A percentile compares a stretch with the other conserved stretches of the same genome.
phyloP scores from a whole-genome alignment of 176 grass and related monocot genomes.

The Phragmites australis region DNA sequence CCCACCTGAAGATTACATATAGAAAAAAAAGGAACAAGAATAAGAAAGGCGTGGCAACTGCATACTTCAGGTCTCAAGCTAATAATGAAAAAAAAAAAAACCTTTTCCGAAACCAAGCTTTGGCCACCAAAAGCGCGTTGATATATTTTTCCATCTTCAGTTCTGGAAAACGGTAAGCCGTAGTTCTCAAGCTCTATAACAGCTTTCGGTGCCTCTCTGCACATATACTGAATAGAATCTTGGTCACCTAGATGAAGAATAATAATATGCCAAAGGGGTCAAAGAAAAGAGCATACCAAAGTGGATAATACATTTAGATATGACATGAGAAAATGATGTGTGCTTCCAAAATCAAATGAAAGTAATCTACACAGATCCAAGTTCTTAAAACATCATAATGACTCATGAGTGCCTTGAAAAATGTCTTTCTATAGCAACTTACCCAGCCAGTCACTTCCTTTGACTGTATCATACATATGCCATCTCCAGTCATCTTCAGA shows the following conservation, averaged over 20 bases:
- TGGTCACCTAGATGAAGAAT: conserved; percentile 71
- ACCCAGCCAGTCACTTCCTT: conserved; percentile 99
- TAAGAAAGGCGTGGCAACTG: not conserved
- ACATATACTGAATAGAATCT: conserved; percentile 99
- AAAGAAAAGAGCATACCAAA: not conserved
- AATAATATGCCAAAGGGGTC: not conserved
- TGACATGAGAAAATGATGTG: not conserved
- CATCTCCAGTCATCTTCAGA: conserved; percentile 98
- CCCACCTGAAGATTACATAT: conserved; percentile 56
- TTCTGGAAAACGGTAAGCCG: conserved; percentile 96
- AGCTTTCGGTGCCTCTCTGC: conserved; percentile 99
- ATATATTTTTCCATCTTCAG: conserved; percentile 99
- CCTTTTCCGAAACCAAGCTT: conserved; percentile 98
- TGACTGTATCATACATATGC: conserved; percentile 99
- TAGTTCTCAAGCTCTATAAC: conserved; percentile 99
- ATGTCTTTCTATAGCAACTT: conserved; percentile 30
- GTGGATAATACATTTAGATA: not conserved
- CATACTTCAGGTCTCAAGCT: not conserved
- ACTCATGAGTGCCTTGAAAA: not conserved
- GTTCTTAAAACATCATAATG: not conserved
- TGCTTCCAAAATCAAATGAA: not conserved
- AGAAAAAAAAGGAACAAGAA: conserved; percentile 9
- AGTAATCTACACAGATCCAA: not conserved
- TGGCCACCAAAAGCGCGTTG: conserved; percentile 99
- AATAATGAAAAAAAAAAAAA: conserved; percentile 12